A percentile compares a stretch with the other conserved stretches of the same genome.
These are phyloP conservation scores for Paramecium primaurelia DNA, from an alignment of 73 alveolate genomes.

Conservation along the genomic window DNA sequence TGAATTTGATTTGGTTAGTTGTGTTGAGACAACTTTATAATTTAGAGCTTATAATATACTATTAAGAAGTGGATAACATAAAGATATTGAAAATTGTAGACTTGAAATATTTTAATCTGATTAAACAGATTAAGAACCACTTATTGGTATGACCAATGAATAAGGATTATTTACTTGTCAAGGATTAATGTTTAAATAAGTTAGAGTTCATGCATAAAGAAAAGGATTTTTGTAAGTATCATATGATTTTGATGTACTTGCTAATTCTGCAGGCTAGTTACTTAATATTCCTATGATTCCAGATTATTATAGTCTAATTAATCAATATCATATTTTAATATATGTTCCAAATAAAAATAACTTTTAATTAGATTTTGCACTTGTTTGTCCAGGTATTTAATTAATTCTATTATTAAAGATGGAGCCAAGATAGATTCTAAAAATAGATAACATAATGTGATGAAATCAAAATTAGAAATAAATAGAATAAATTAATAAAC, in stretches of 20 bases:
- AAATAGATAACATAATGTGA: not conserved
- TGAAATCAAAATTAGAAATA: slow-evolving; percentile 36
- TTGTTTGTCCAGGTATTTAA: slow-evolving; percentile 33
- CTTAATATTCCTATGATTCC: slow-evolving; percentile 38
- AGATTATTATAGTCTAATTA: slow-evolving; percentile 11
- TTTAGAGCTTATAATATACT: slow-evolving; percentile 7
- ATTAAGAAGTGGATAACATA: not conserved
- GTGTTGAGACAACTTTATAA: slow-evolving; percentile 22
- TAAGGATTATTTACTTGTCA: slow-evolving; percentile 12
- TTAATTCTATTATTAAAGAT: not conserved
- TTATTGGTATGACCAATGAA: not conserved
- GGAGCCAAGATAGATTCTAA: not conserved
- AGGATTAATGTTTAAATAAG: slow-evolving; percentile 37
- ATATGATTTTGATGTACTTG: slow-evolving; percentile 30
- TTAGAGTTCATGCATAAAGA: slow-evolving; percentile 38
- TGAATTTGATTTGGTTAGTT: slow-evolving; percentile 46
- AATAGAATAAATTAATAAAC: slow-evolving; percentile 10
- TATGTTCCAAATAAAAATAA: slow-evolving; percentile 36
- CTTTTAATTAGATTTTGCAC: slow-evolving; percentile 1
- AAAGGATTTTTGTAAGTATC: slow-evolving; percentile 6
- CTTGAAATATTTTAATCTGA: slow-evolving; percentile 20
- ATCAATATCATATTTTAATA: slow-evolving; percentile 10
- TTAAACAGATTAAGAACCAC: slow-evolving; percentile 7
- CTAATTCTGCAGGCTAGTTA: slow-evolving; percentile 29
- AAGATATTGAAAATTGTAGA: not conserved